These are phyloP conservation scores for Saccharomycopsis crataegensis DNA, from an alignment of 1,139 yeast species.

Conservation along the genomic window DNA sequence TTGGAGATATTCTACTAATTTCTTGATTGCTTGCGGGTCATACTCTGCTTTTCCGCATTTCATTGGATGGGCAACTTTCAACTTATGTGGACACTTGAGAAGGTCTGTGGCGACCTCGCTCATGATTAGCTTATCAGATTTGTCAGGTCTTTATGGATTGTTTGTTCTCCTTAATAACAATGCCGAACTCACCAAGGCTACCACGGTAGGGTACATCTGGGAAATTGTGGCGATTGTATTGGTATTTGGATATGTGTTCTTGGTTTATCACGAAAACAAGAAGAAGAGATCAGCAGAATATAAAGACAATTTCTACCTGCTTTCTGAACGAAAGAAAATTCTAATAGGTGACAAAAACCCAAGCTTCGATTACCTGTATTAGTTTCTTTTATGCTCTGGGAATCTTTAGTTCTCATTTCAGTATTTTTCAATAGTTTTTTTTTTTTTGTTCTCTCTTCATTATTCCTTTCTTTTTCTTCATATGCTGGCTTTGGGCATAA, in stretches of 20 bases:
- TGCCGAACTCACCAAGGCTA: conserved; percentile 35
- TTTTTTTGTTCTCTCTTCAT: too few relatives aligned
- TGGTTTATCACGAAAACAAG: conserved; percentile 30
- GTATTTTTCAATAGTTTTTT: too few relatives aligned
- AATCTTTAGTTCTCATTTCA: not conserved
- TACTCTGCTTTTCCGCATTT: conserved; percentile 62
- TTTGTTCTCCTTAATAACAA: conserved; percentile 52
- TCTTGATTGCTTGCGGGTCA: conserved; percentile 51
- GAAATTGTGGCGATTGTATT: conserved; percentile 35
- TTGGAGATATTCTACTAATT: conserved; percentile 56
- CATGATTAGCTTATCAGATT: conserved; percentile 67
- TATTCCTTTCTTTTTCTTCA: too few relatives aligned
- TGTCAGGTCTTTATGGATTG: conserved; percentile 65
- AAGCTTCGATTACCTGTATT: conserved; percentile 35
- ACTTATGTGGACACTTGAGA: conserved; percentile 59
- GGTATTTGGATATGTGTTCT: conserved; percentile 30
- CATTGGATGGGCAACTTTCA: conserved; percentile 61
- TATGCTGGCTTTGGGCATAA: too few relatives aligned
- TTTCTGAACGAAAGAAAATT: conserved; percentile 35
- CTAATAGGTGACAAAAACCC: conserved; percentile 45
- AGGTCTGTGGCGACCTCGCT: conserved; percentile 61
- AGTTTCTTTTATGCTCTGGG: not conserved
- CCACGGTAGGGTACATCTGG: conserved; percentile 29
- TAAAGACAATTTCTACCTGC: conserved; percentile 32
- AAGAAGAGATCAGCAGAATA: conserved; percentile 28